Evolutionary conservation across 257 asterid species (phyloP), one percentile per base, ranked within the genome.

Genomic region (Plantago ovata): DNA sequence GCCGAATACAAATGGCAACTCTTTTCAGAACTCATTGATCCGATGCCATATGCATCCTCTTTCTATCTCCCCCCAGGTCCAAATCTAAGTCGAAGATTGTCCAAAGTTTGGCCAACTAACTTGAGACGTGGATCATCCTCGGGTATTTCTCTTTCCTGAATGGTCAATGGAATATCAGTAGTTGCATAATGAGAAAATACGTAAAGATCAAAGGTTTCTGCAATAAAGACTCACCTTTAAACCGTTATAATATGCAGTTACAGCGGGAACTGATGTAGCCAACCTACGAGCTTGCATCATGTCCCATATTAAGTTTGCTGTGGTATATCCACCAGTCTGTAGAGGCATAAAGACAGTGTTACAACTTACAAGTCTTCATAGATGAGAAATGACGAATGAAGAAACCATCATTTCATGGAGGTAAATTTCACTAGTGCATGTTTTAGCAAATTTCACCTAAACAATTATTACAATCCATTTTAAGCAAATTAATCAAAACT

Each of bases 271-370:
- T 16, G 75, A 16, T 10, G 91, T 89, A 52, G 19, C 70, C 14
- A 76, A 10, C 2, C 67, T 72, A 38, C 82, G 91, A 63, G 82
- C 77, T 75, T 84, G 87, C 94, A 84, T 79, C 84, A 78, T 64
- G 75, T 93, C 97, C 95, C 96, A 93, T 72, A 93, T 36, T 68
- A 86, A 67, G 84, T 93, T 93, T 65, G 98, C 98, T 60, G 68
- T 77, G 13, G 83, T 76, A 65, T 77, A 89, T 49, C 86, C 96
- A 36, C 97, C 98, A 19, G 79, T 74, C 98, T 93, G 78, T 53
- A 66, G 56, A 57, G 42, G 38, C 67, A 70, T 47, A 60, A 8
- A 56, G 12, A 28, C 32, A 66, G 33, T 15, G 66, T 61, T 52
- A 13, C 36, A 14, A 49, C 44, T 44, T 20, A 3, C 32, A 48